Base-by-base conservation (phyloP, 345 rosid species). In the Acer saccharum region DNA sequence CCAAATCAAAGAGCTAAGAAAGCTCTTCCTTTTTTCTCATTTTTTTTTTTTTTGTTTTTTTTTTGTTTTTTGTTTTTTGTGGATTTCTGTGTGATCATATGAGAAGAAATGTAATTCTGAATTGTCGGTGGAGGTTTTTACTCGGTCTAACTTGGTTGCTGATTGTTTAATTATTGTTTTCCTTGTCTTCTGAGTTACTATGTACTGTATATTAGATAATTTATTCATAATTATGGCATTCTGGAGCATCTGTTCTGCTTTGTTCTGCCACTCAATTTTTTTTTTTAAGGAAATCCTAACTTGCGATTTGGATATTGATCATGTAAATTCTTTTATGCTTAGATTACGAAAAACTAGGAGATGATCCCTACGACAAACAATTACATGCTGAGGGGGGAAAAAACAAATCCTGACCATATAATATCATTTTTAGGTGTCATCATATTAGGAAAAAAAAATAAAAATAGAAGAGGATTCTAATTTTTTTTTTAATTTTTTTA, bases 1-100 rank as follows among this genome's bases (percentile, higher is more conserved):
- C 98, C 7, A 94, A 93, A 80, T 84, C 95, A 46, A 86, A 85
- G 73, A 89, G 80, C 82, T 91, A 75, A 84, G 65, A 43, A 32
- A 14, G 3, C 71, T 14, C 46, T 7, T 9, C 46, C 6, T 43
- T 43, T 9, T 35, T 35, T 6, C 5, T 6, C 3, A 32, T 0
- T 43, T 43, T 43, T 35, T 41, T 71, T 13, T 57, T 9, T 10
- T 1, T 55, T 18, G 23, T 9, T 44, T 69, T 2, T 13, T 18
- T n/a, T 68, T 55, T n/a, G n/a, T n/a, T n/a, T n/a, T n/a, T n/a
- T 11, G 35, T 52, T 21, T 50, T 60, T 81, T 79, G 64, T 81
- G 80, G 63, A 58, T 73, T 77, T 76, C 11, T 72, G 81, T 83
- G 86, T 72, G 65, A 81, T 79, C 60, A 66, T 65, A 50, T 76